Percentiles rank a stretch among this genome's conserved stretches.
These are phyloP conservation scores for Dothideomycetes sp. DNA, from an alignment of 2,329 filamentous ascomycete genomes.

Conservation along the genomic window DNA sequence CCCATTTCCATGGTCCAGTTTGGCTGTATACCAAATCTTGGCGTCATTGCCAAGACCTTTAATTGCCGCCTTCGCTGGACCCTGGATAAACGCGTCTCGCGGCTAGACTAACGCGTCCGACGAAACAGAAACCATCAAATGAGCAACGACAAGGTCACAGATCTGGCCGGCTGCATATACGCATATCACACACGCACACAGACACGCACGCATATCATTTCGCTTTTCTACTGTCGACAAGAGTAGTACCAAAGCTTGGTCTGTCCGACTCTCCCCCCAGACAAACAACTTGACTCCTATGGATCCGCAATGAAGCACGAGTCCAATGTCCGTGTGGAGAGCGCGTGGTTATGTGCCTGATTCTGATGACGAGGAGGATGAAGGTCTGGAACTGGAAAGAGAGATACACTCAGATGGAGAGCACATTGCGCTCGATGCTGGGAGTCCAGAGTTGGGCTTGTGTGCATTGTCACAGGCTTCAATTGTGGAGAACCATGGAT, in stretches of 20 bases:
- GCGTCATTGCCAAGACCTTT: no score
- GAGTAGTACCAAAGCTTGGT: no score
- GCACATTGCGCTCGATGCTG: neutral
- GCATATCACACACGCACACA: neutral
- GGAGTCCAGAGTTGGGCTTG: no score
- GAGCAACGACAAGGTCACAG: no score
- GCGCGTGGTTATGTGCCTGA: constrained; percentile 38
- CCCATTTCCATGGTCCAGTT: no score
- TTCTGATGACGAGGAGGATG: constrained; percentile 38
- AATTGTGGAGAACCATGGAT: no score
- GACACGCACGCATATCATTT: neutral
- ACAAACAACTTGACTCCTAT: no score
- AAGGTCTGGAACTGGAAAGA: neutral
- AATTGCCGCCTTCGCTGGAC: no score
- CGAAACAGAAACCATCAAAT: neutral
- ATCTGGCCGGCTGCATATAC: neutral
- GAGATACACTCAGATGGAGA: neutral
- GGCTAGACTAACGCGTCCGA: neutral
- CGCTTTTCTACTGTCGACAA: neutral
- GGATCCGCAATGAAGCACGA: neutral
- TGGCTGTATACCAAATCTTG: no score
- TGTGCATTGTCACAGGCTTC: no score
- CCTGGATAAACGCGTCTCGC: neutral
- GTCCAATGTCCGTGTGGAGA: constrained; percentile 38
- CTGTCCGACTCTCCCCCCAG: no score